Evolutionary conservation across 2,329 filamentous ascomycete genomes (phyloP).

Genomic region (Colletotrichum liaoningense): DNA sequence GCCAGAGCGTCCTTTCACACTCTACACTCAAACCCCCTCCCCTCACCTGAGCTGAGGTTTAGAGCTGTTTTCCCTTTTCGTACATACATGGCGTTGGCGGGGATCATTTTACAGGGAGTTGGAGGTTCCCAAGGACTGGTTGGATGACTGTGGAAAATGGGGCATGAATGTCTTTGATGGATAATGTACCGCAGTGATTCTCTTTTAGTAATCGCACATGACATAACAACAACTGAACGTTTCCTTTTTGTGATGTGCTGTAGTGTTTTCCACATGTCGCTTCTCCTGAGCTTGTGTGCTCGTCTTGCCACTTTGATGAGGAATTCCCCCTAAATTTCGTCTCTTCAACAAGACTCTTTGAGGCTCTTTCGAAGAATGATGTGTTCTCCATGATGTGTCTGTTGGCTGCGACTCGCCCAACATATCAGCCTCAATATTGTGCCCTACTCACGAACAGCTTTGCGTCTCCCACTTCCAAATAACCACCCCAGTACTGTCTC

Average conservation of each 20-base stretch:
- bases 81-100: slow-evolving; percentile 32
- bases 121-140: slow-evolving; percentile 23
- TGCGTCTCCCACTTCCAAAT: background rate
- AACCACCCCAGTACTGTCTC: background rate
- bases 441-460: background rate
- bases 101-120: slow-evolving; percentile 29
- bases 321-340: background rate
- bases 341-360: background rate
- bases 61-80: slow-evolving; percentile 19
- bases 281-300: background rate
- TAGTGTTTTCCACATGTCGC: background rate
- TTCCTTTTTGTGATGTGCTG: background rate
- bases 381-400: background rate
- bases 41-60: slow-evolving; percentile 5
- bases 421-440: background rate
- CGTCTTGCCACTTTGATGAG: background rate
- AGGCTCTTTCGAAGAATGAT: background rate
- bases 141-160: slow-evolving; percentile 33
- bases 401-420: background rate
- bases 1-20: slow-evolving; percentile 43
- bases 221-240: background rate
- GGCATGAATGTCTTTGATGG: slow-evolving; percentile 34
- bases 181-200: slow-evolving; percentile 27
- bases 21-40: slow-evolving; percentile 10
- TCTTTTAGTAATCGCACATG: slow-evolving; percentile 26